A percentile compares a stretch with the other conserved stretches of the same genome.
Evolutionary conservation across 2,329 filamentous ascomycete genomes (phyloP).

Genomic region (Monosporascus sp.): DNA sequence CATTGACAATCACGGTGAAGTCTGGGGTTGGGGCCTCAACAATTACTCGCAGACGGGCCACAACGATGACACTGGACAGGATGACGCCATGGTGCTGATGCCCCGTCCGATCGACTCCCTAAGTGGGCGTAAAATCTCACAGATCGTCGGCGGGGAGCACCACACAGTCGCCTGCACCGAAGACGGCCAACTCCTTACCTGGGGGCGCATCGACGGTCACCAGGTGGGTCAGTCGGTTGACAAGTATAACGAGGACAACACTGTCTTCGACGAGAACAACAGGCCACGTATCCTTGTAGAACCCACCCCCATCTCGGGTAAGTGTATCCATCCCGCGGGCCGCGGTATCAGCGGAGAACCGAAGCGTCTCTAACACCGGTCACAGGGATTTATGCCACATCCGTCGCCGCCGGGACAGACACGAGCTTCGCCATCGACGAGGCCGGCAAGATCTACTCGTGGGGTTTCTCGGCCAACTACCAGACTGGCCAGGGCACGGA

Average conservation of each 20-base stretch:
- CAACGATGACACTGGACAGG: slow-evolving; percentile 1
- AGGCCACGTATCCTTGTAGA: slow-evolving; percentile 59
- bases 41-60: slow-evolving; percentile 79
- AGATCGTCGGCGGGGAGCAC: slow-evolving; percentile 54
- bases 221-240: slow-evolving; percentile 54
- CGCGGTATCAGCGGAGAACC: neutral
- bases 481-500: slow-evolving; percentile 71
- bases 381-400: slow-evolving; percentile 11
- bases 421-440: slow-evolving; percentile 68
- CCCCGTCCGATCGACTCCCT: slow-evolving; percentile 53
- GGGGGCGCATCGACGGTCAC: slow-evolving; percentile 52
- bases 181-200: slow-evolving; percentile 53
- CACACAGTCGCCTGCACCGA: slow-evolving; percentile 64
- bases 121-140: slow-evolving; percentile 46
- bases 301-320: slow-evolving; percentile 24
- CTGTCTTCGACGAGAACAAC: slow-evolving; percentile 59
- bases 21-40: slow-evolving; percentile 83
- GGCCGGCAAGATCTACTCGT: slow-evolving; percentile 69
- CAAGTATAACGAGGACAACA: slow-evolving; percentile 41
- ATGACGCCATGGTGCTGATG: slow-evolving; percentile 40
- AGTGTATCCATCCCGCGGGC: neutral
- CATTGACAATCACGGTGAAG: slow-evolving; percentile 62
- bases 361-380: neutral
- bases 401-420: slow-evolving; percentile 62
- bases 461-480: slow-evolving; percentile 77